phyloP scores from a whole-genome alignment of 805 yeast genomes.

The Starmerella lactis-condensi region DNA sequence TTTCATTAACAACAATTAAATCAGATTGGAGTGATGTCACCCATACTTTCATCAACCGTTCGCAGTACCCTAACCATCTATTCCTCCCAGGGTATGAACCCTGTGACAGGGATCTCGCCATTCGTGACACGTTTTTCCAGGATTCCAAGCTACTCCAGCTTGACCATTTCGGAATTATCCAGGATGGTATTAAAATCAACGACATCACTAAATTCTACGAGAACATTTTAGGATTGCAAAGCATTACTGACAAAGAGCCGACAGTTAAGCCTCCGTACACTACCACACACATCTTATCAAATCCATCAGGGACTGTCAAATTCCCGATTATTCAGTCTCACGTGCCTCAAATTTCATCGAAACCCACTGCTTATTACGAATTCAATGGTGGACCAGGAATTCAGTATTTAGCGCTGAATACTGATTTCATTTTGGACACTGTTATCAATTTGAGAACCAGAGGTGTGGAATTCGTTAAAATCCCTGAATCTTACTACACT shows the following conservation, averaged over 20 bases:
- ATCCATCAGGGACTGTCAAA: conserved; percentile 42
- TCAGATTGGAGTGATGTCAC: conserved; percentile 33
- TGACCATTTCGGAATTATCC: conserved; percentile 73
- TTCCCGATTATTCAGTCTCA: conserved; percentile 84
- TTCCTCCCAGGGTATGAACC: conserved; percentile 37
- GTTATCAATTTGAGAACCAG: conserved; percentile 36
- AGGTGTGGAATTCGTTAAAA: conserved; percentile 52
- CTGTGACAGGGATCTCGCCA: no score
- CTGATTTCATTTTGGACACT: conserved; percentile 40
- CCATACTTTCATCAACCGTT: conserved; percentile 46
- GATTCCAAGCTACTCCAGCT: conserved; percentile 29
- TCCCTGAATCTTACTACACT: conserved; percentile 40
- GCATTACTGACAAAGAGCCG: conserved; percentile 65
- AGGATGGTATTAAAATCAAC: conserved; percentile 49
- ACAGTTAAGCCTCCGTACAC: conserved; percentile 52
- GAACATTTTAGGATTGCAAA: conserved; percentile 50
- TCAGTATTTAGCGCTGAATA: conserved; percentile 61
- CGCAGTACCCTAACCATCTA: conserved; percentile 22
- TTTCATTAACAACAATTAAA: conserved; percentile 34
- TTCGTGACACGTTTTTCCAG: conserved; percentile 20
- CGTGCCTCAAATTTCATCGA: conserved; percentile 43
- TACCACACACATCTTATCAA: conserved; percentile 59
- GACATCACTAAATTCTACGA: conserved; percentile 42
- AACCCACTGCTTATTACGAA: conserved; percentile 64
- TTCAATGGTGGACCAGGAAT: conserved; percentile 67